phyloP scores from a whole-genome alignment of 495 filamentous ascomycete genomes.

The Penicillium simplicissimum region DNA sequence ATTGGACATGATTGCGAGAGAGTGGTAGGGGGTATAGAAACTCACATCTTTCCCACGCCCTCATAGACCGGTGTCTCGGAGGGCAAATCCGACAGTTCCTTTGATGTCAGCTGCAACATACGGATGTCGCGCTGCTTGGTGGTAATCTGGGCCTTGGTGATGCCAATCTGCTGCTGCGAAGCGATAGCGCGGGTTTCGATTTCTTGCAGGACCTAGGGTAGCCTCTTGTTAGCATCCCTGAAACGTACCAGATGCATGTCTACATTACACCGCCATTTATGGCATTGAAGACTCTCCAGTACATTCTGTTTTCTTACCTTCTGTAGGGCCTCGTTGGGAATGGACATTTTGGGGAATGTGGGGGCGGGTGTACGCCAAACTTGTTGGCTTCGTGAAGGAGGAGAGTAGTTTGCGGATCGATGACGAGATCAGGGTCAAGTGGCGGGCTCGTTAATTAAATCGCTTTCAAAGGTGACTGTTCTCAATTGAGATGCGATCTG shows the following conservation, averaged over 20 bases:
- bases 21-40: neutral
- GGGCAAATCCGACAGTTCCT: conserved; percentile 77
- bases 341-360: conserved; percentile 68
- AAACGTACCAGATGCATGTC: neutral
- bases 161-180: conserved; percentile 87
- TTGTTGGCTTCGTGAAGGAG: conserved; percentile 16
- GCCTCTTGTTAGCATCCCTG: conserved; percentile 13
- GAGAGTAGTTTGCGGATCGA: conserved; percentile 3
- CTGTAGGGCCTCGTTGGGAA: conserved; percentile 91
- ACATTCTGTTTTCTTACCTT: conserved; percentile 59
- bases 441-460: neutral
- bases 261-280: neutral
- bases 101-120: conserved; percentile 83
- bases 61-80: conserved; percentile 83
- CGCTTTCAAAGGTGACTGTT: neutral
- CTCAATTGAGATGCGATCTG: neutral
- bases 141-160: conserved; percentile 83
- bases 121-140: conserved; percentile 86
- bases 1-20: neutral
- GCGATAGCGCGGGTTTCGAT: conserved; percentile 85
- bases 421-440: neutral
- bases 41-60: conserved; percentile 95
- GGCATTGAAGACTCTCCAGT: neutral
- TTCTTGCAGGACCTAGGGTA: conserved; percentile 78
- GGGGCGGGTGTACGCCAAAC: conserved; percentile 6